Percentiles rank a stretch among this genome's conserved stretches.
phyloP scores from a whole-genome alignment of 1,139 yeast genomes.

The Suhomyces maxii region DNA sequence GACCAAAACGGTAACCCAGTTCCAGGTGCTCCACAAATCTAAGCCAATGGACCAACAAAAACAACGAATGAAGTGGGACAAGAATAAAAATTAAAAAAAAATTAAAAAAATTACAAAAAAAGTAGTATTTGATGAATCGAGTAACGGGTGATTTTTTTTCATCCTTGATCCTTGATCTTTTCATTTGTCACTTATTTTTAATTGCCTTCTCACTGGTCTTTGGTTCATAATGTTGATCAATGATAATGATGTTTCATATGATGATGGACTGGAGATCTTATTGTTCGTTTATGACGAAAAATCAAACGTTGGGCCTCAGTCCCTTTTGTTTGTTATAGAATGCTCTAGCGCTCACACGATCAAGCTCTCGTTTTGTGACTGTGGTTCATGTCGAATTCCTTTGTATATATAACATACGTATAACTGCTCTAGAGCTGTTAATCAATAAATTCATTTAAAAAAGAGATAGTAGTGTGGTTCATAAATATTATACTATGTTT shows the following conservation, averaged over 20 bases:
- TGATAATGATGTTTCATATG: not conserved
- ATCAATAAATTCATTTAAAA: not conserved
- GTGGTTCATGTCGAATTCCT: not conserved
- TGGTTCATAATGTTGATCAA: not conserved
- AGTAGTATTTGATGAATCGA: too few species aligned
- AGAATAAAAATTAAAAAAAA: too few species aligned
- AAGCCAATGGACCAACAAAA: constrained; percentile 4
- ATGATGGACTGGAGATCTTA: too few species aligned
- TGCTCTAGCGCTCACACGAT: not conserved
- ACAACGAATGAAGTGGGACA: too few species aligned
- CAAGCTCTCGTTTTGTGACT: not conserved
- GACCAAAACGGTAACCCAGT: constrained; percentile 84
- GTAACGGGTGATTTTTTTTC: too few species aligned
- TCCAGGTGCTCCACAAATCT: constrained; percentile 63
- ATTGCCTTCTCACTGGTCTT: too few species aligned
- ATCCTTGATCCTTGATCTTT: too few species aligned
- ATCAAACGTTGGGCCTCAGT: not conserved
- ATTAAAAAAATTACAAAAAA: too few species aligned
- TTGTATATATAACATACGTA: not conserved
- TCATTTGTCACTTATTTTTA: too few species aligned
- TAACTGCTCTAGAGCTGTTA: not conserved
- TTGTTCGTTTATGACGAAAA: too few species aligned
- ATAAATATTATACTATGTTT: not conserved
- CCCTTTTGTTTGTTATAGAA: not conserved
- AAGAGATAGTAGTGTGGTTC: not conserved